Percentiles rank a stretch among this genome's conserved stretches.
Conservation (phyloP, 768 basidiomycete species). For the Trichaptum fuscoviolaceum region DNA sequence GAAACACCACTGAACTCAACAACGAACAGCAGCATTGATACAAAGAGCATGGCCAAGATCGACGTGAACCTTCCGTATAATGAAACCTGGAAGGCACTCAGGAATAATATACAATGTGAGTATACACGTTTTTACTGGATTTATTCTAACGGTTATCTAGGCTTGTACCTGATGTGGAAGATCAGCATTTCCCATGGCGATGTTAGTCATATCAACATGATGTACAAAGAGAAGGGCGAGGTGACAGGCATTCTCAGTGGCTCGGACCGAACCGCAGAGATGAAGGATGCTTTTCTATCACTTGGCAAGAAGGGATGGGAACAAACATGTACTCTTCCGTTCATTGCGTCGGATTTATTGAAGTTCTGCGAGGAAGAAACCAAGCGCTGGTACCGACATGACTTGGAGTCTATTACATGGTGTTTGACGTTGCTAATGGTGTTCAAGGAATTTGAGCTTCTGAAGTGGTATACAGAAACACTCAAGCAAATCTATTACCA, state of each 20-base stretch:
- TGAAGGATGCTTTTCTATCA: not conserved
- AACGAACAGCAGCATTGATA: too few relatives aligned
- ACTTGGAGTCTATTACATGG: conserved; percentile 30
- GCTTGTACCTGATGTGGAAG: not conserved
- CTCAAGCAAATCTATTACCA: too few relatives aligned
- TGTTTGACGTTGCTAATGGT: conserved; percentile 14
- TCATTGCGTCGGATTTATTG: conserved; percentile 26
- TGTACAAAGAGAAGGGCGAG: conserved; percentile 19
- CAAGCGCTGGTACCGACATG: conserved; percentile 25
- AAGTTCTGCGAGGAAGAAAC: conserved; percentile 13
- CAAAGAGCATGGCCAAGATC: too few relatives aligned
- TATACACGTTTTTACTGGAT: too few relatives aligned
- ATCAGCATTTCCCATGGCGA: conserved; percentile 26
- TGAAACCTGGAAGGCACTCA: too few relatives aligned
- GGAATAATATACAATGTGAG: too few relatives aligned
- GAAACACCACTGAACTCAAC: too few relatives aligned
- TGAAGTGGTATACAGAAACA: too few relatives aligned
- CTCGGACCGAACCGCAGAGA: conserved; percentile 20
- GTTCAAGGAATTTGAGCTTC: too few relatives aligned
- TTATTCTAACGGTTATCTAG: not conserved
- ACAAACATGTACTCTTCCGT: conserved; percentile 24
- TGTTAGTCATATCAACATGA: conserved; percentile 28
- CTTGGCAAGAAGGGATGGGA: conserved; percentile 8
- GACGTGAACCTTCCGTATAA: too few relatives aligned
- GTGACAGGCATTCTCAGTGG: conserved; percentile 23